Evolutionary conservation across 371 early-diverging fungal species (phyloP), one percentile per base, ranked within the genome.

Genomic region (Mortierella polycephala): DNA sequence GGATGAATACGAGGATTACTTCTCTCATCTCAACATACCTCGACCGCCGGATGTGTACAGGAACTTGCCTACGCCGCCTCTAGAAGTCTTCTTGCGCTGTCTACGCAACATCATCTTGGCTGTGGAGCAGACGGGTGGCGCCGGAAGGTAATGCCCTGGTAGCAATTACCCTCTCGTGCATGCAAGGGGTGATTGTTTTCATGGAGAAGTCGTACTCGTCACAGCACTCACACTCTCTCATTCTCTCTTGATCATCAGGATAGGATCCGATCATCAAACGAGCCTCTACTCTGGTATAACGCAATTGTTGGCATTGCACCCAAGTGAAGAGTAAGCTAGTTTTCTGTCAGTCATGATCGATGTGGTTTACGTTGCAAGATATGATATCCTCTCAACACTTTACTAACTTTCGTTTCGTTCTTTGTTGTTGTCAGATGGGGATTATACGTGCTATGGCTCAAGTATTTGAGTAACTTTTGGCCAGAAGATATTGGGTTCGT

Each of bases 401-500:
- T 40, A 30, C 20, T 50, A 7, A 9, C 9, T 46, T 40, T 12
- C 23, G 11, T 62, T 58, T 8, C 46, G 47, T 30, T 13, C 14
- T 14, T 53, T 45, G 7, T 53, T 59, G 13, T 50, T 23, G 4
- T 41, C 57, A 79, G 80, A 47, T 81, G 76, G 75, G 62, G 55
- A 0, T 41, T 81, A 8, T 75, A 75, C 47, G 66, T 68, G 12
- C 56, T 74, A 14, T 81, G 81, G 72, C 68, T 81, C 51, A 65
- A 75, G 20, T 75, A 71, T 37, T 47, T 81, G 40, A 61, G 61
- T n/a, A 64, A 57, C 20, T 75, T 74, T 51, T 81, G 82, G 82
- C 82, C 82, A 11, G 82, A 81, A n/a, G 82, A 81, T 51, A 54
- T 73, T 12, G 82, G 73, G 5, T 76, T 81, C 30, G 60, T 66